These are phyloP conservation scores for Ogataea polymorpha DNA, from an alignment of 805 yeast genomes.

Conservation along the genomic window DNA sequence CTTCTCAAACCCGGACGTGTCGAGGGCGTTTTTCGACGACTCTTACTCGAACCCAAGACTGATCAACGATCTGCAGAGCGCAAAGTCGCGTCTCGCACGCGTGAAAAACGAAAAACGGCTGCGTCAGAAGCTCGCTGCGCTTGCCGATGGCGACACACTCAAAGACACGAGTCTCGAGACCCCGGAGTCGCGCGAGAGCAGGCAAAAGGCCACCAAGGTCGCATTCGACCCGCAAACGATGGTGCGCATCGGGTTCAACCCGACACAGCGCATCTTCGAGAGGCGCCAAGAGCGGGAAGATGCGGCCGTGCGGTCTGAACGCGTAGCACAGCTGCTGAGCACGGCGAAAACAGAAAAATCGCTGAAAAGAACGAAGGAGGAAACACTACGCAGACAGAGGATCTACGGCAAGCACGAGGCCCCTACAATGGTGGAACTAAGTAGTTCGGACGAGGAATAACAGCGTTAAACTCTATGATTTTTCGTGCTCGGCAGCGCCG, in stretches of 20 bases:
- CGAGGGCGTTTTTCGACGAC: conserved; percentile 50
- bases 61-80: conserved; percentile 37
- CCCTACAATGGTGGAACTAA: conserved; percentile 10
- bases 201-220: conserved; percentile 25
- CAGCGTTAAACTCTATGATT: conserved; percentile 1
- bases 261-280: conserved; percentile 25
- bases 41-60: conserved; percentile 47
- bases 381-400: conserved; percentile 11
- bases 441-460: conserved; percentile 11
- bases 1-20: conserved; percentile 42
- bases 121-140: conserved; percentile 30
- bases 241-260: conserved; percentile 31
- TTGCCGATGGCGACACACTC: conserved; percentile 25
- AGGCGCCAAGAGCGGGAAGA: not conserved
- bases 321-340: conserved; percentile 10
- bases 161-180: conserved; percentile 16
- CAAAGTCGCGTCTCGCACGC: conserved; percentile 37
- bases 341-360: conserved; percentile 13
- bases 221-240: conserved; percentile 25
- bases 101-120: conserved; percentile 34
- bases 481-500: conserved; percentile 17
- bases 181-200: conserved; percentile 17
- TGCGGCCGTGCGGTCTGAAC: conserved; percentile 2
- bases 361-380: conserved; percentile 20
- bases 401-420: conserved; percentile 2